Conservation (phyloP, 306 rosid species). For the Fagus sylvatica region DNA sequence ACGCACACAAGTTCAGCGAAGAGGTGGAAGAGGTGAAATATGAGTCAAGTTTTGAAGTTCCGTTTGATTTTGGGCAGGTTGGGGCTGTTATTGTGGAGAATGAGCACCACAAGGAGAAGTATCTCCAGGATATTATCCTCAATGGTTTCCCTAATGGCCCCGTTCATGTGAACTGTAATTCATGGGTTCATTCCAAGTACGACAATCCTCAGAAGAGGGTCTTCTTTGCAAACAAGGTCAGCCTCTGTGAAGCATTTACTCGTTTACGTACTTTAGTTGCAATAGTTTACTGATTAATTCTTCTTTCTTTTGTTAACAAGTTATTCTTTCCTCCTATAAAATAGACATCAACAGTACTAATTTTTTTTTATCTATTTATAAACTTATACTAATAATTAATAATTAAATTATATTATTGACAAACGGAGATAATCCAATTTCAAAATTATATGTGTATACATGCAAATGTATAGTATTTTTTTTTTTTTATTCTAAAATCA, state of each 20-base stretch:
- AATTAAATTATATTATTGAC: too few relatives aligned
- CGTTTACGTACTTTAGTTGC: too few relatives aligned
- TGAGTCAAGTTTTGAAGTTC: constrained; percentile 48
- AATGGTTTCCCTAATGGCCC: constrained; percentile 47
- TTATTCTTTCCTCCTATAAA: too few relatives aligned
- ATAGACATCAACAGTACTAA: too few relatives aligned
- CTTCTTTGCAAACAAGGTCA: constrained; percentile 68
- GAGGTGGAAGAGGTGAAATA: constrained; percentile 28
- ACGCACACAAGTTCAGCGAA: constrained; percentile 32
- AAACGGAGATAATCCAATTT: too few relatives aligned
- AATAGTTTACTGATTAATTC: too few relatives aligned
- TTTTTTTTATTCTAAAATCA: too few relatives aligned
- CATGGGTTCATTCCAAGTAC: constrained; percentile 73
- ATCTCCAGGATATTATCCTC: constrained; percentile 42
- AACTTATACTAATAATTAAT: too few relatives aligned
- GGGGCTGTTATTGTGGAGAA: constrained; percentile 71
- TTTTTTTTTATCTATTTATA: too few relatives aligned
- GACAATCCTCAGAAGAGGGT: constrained; percentile 52
- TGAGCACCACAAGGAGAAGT: constrained; percentile 58
- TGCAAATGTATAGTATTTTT: too few relatives aligned
- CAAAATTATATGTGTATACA: too few relatives aligned
- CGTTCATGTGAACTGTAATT: constrained; percentile 39
- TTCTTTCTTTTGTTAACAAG: too few relatives aligned
- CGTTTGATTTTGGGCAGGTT: constrained; percentile 45
- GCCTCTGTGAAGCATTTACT: neutral